Evolutionary conservation across 192 early-diverging fungal genomes (phyloP), one percentile per base, ranked within the genome.

Genomic region (Umbelopsis sp.): DNA sequence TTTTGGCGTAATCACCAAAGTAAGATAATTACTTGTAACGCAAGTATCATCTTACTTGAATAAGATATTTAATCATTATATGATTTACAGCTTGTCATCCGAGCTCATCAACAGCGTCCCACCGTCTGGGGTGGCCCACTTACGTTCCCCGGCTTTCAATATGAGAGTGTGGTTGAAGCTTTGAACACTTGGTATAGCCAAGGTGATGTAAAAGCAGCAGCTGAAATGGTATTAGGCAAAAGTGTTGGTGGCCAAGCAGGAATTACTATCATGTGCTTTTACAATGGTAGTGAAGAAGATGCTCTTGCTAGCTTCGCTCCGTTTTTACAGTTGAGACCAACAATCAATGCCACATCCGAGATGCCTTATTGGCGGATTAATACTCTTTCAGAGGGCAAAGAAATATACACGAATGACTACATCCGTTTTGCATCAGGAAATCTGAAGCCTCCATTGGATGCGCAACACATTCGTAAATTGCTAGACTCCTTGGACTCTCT

Each of bases 1-100:
- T 4, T 70, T 78, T 66, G 77, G 68, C 11, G 70, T 74, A 12
- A 68, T 70, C 2, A 75, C 68, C 1, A 75, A 75, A 46, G 71
- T 72, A 64, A 48, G 23, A 27, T 47, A 25, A 30, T 49, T 23
- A 4, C 10, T 13, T 16, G 35, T 18, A 22, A 55, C 25, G 12
- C 13, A 22, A 12, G 5, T 2, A 37, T 35, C 1, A 27, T 11
- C 9, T 7, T 37, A 15, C 13, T 11, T 4, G 9, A 35, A 27
- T n/a, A n/a, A 7, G 18, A 18, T 25, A 30, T 3, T 10, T 65
- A 65, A 41, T 1, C 37, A 50, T 15, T 68, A 12, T 68, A 12
- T 33, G 33, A 10, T 37, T 3, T 30, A 30, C 18, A 75, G 70
- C 68, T 78, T 61, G 53, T 78, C n/a, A 52, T 68, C 30, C 61